Evolutionary conservation across 805 yeast species (phyloP), one percentile per base, ranked within the genome.

Genomic region (Zygotorulaspora sp.): DNA sequence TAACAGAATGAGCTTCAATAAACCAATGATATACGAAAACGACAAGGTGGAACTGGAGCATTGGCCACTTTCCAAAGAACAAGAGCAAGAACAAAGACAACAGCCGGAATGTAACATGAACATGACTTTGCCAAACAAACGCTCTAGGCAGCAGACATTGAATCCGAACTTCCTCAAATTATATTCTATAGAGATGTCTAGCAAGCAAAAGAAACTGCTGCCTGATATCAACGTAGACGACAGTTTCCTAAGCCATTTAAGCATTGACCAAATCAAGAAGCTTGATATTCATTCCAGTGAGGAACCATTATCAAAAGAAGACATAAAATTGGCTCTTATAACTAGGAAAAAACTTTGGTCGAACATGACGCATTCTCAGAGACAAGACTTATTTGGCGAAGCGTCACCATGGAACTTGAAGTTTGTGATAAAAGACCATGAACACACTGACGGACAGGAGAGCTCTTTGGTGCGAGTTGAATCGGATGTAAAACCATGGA

Each of bases 191-290:
- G 62, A 58, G 32, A 55, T 52, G 26, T 27, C 48, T 7, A 44
- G 52, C 24, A 54, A 50, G 24, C 25, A 25, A n/a, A 50, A 44
- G 24, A 50, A 49, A n/a, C 22, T 45, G 9, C 32, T 60, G 10
- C 63, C 65, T 3, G 56, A 58, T 23, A 44, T 60, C 11, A 48
- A 50, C 36, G 53, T 60, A 16, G 63, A 60, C 38, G 62, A 60
- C 25, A 38, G 40, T 9, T 43, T 59, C 10, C 45, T 58, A 13
- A 42, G 45, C 17, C 45, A 45, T 29, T 36, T 58, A 7, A 37
- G 45, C 6, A 45, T 40, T 35, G 22, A 38, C 5, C 58, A 55
- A 13, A 51, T 55, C 16, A 40, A 52, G 43, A 38, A 40, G 1
- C 38, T 55, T 19, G 49, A 53, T 15, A 44, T 48, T 24, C 44